Evolutionary conservation across 2,329 filamentous ascomycete genomes (phyloP), one percentile per base, ranked within the genome.

Genomic region (Byssochlamys sp.): DNA sequence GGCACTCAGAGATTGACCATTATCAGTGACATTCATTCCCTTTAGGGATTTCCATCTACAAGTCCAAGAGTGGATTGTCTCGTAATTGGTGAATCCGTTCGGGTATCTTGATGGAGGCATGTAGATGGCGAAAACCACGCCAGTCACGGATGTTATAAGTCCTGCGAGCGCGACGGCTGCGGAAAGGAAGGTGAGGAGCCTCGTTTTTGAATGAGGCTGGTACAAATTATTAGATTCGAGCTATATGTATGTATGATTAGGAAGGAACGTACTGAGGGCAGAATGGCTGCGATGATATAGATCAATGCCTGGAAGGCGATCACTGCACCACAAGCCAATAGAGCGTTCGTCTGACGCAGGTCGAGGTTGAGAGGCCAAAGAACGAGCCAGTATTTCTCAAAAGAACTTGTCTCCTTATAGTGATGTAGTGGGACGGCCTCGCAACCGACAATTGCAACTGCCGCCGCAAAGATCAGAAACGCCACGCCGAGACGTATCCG

Each of bases 331-430:
- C 71, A 72, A 2, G 68, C 63, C 33, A 78, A 59, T 0, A 71
- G 61, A 14, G 70, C 72, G 19, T 72, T 65, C 0, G 72, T 73
- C 11, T 74, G 74, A 25, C 72, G 70, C 10, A 74, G 31, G 58
- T 77, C 74, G 52, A 77, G 61, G 57, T 76, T 72, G 57, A 70
- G 56, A 2, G 75, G 75, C 75, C 75, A 78, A 1, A 77, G 65
- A 25, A 68, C 65, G 4, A 78, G 63, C 49, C 70, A 67, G 14
- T 66, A 64, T 25, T 63, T 59, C 7, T 66, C 65, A 58, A 69
- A 75, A 24, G 67, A 61, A n/a, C 65, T 65, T 3, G 75, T 77
- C 12, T 59, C 56, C 12, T 69, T 69, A 60, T 77, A 77, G 53
- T 72, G 69, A 3, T 66, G 67, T n/a, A 74, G 63, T 25, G 74